Evolutionary conservation across 225 moss, liverwort and hornwort species (phyloP).

Genomic region (Bryum argenteum): DNA sequence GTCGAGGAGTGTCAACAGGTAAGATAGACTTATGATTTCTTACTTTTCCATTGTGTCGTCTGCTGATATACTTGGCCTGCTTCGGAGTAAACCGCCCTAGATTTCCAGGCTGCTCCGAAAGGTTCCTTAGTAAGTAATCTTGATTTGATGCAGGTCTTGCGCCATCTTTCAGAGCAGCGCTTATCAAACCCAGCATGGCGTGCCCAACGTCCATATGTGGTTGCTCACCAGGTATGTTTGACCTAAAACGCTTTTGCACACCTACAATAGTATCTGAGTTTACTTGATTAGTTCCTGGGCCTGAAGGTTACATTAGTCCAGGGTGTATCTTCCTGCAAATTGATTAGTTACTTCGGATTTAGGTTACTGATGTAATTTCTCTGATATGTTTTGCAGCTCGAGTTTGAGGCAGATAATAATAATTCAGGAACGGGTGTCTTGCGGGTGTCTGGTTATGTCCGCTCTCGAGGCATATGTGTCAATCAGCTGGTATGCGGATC

Average conservation of each 20-base stretch:
- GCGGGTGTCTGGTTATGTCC: slow-evolving; percentile 80
- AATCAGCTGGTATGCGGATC: slow-evolving; percentile 78
- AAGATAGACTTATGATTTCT: not conserved
- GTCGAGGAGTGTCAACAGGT: slow-evolving; percentile 92
- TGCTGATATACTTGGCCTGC: not conserved
- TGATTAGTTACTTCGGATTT: not conserved
- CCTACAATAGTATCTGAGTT: slow-evolving; percentile 3
- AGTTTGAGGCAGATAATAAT: slow-evolving; percentile 47
- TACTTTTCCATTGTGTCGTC: not conserved
- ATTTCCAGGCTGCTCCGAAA: slow-evolving; percentile 7
- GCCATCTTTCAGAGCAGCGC: slow-evolving; percentile 83
- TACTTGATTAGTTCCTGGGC: not conserved
- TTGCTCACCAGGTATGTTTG: slow-evolving; percentile 75
- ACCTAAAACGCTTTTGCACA: not conserved
- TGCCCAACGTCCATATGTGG: slow-evolving; percentile 77
- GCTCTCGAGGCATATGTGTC: slow-evolving; percentile 83
- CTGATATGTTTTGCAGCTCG: slow-evolving; percentile 57
- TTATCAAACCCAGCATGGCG: slow-evolving; percentile 81
- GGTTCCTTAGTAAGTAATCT: not conserved
- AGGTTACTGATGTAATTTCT: not conserved
- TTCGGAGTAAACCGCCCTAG: not conserved
- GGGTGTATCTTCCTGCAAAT: not conserved
- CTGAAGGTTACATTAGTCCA: not conserved
- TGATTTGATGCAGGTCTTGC: slow-evolving; percentile 62
- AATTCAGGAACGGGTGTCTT: slow-evolving; percentile 63